Percentiles rank a stretch among this genome's conserved stretches.
Conservation (phyloP, 2,329 filamentous ascomycete genomes). For the Trichoderma harzianum region DNA sequence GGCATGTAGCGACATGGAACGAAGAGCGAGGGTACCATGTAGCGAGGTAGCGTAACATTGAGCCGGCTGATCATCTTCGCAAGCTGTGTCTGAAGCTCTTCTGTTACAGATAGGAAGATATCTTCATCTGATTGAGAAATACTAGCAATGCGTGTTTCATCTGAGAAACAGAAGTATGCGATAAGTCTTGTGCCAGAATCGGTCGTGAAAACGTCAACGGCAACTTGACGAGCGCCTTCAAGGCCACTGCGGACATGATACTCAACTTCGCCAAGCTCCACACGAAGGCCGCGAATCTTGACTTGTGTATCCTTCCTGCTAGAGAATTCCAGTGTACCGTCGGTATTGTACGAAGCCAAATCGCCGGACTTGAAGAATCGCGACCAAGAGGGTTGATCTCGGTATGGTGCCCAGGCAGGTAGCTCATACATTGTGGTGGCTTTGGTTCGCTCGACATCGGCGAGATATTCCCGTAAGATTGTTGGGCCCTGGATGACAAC, state of each 20-base stretch:
- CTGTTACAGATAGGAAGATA: slow-evolving; percentile 19
- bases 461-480: slow-evolving; percentile 48
- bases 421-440: slow-evolving; percentile 37
- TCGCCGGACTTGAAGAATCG: slow-evolving; percentile 45
- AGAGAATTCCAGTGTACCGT: slow-evolving; percentile 40
- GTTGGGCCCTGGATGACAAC: slow-evolving; percentile 40
- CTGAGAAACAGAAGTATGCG: slow-evolving; percentile 7
- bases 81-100: slow-evolving; percentile 16
- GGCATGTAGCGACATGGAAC: slow-evolving; percentile 22
- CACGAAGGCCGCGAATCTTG: slow-evolving; percentile 53
- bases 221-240: slow-evolving; percentile 2
- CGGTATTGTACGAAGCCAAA: slow-evolving; percentile 38
- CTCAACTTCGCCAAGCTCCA: slow-evolving; percentile 40
- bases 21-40: slow-evolving; percentile 24
- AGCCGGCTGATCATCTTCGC: slow-evolving; percentile 1
- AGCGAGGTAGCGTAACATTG: slow-evolving; percentile 10
- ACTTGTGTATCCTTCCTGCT: slow-evolving; percentile 55
- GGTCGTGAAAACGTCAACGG: slow-evolving; percentile 7
- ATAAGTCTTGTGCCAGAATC: background rate
- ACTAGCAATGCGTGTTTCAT: background rate
- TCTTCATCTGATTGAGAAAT: background rate
- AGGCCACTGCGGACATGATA: slow-evolving; percentile 8
- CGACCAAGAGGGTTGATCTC: slow-evolving; percentile 17
- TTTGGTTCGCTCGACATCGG: slow-evolving; percentile 36
- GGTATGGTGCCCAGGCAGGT: slow-evolving; percentile 3